Evolutionary conservation across 495 filamentous ascomycete genomes (phyloP).

Genomic region (Annulohypoxylon moriforme): DNA sequence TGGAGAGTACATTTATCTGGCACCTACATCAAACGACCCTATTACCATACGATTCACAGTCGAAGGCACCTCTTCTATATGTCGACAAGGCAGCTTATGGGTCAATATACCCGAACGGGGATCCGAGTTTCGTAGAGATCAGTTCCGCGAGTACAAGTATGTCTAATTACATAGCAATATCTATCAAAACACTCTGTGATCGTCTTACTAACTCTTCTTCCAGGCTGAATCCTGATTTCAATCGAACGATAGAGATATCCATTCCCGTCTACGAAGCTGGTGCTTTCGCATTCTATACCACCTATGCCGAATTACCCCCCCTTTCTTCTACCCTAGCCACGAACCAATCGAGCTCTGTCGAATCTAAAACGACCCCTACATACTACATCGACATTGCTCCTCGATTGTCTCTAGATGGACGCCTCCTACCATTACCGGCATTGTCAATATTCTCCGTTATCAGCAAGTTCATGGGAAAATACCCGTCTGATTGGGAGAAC

Average conservation of each 20-base stretch:
- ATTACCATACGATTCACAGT: slow-evolving; percentile 91
- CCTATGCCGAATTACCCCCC: slow-evolving; percentile 85
- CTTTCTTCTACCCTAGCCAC: slow-evolving; percentile 70
- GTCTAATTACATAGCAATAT: slow-evolving; percentile 47
- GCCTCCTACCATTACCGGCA: slow-evolving; percentile 80
- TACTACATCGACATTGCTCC: slow-evolving; percentile 96
- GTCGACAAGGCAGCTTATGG: slow-evolving; percentile 92
- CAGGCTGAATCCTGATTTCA: slow-evolving; percentile 92
- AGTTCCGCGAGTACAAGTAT: slow-evolving; percentile 89
- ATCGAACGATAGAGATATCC: slow-evolving; percentile 87
- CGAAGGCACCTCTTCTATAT: slow-evolving; percentile 96
- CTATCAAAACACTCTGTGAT: background rate
- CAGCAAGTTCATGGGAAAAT: slow-evolving; percentile 97
- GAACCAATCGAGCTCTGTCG: slow-evolving; percentile 49
- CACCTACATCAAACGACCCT: slow-evolving; percentile 74
- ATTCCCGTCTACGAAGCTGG: slow-evolving; percentile 86
- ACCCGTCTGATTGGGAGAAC: slow-evolving; percentile 86
- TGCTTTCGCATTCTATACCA: slow-evolving; percentile 95
- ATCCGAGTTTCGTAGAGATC: slow-evolving; percentile 75
- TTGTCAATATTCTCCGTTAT: slow-evolving; percentile 94
- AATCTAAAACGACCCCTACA: slow-evolving; percentile 73
- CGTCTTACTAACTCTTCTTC: slow-evolving; percentile 42
- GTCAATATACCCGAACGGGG: slow-evolving; percentile 88
- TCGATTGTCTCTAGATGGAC: slow-evolving; percentile 75
- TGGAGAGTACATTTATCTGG: slow-evolving; percentile 90